These are phyloP conservation scores for Sporormia fimetaria DNA, from an alignment of 495 filamentous ascomycete species.

Conservation along the genomic window DNA sequence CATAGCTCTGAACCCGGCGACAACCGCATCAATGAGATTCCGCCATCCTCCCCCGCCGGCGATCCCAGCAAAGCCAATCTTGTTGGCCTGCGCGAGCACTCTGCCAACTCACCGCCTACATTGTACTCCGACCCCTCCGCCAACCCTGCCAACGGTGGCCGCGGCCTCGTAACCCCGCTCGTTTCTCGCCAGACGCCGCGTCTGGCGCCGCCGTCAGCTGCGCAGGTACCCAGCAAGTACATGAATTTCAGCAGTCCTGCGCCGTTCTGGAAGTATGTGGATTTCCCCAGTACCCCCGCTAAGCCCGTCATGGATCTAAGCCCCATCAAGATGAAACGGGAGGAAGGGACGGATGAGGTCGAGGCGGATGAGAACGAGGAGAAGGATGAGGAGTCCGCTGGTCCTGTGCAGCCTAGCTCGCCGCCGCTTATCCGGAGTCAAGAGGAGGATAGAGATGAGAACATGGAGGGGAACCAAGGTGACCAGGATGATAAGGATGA, in stretches of 20 bases:
- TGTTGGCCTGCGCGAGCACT: slow-evolving; percentile 13
- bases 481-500: slow-evolving; percentile 9
- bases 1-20: slow-evolving; percentile 2
- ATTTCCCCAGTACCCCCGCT: slow-evolving; percentile 67
- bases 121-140: slow-evolving; percentile 26
- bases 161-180: slow-evolving; percentile 63
- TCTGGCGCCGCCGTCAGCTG: slow-evolving; percentile 78
- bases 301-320: slow-evolving; percentile 50
- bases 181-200: slow-evolving; percentile 71
- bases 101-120: slow-evolving; percentile 21
- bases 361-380: too few relatives aligned
- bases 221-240: slow-evolving; percentile 82
- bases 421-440: slow-evolving; percentile 17
- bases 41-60: slow-evolving; percentile 6
- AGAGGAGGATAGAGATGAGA: slow-evolving; percentile 1
- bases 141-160: slow-evolving; percentile 22
- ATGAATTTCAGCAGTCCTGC: slow-evolving; percentile 91
- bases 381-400: slow-evolving; percentile 12
- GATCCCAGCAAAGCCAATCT: slow-evolving; percentile 11
- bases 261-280: slow-evolving; percentile 90
- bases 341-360: too few relatives aligned
- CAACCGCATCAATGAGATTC: background rate
- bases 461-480: background rate
- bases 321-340: slow-evolving; percentile 34
- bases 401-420: slow-evolving; percentile 19